phyloP scores from a whole-genome alignment of 1,284 basidiomycete species.

The Marasmius oreades region DNA sequence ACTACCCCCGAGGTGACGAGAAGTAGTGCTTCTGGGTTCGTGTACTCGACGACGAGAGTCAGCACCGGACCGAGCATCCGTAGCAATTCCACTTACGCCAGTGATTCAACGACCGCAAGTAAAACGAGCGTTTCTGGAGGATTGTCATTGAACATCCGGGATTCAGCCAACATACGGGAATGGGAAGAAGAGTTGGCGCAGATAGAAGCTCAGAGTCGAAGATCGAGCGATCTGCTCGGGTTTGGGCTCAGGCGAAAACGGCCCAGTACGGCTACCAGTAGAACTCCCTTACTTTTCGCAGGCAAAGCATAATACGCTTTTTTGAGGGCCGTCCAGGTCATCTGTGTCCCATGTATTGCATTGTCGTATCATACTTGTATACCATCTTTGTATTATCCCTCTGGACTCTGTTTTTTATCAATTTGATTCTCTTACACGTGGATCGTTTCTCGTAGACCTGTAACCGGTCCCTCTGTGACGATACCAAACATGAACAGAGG shows the following conservation, averaged over 20 bases:
- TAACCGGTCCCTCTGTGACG: no score
- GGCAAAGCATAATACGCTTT: not conserved
- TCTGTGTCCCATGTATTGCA: no score
- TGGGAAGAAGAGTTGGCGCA: conserved; percentile 76
- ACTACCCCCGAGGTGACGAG: conserved; percentile 7
- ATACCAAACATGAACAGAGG: no score
- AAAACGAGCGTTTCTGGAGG: conserved; percentile 25
- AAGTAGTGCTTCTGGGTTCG: conserved; percentile 9
- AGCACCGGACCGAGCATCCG: not conserved
- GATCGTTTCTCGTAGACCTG: no score
- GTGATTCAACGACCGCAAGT: conserved; percentile 3
- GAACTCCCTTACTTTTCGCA: conserved; percentile 1
- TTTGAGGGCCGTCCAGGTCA: not conserved
- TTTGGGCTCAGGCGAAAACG: conserved; percentile 47
- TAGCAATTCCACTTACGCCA: not conserved
- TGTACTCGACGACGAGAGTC: conserved; percentile 9
- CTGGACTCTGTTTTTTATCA: no score
- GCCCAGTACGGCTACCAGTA: conserved; percentile 9
- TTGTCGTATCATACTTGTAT: not conserved
- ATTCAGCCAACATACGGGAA: conserved; percentile 45
- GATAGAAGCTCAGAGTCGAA: conserved; percentile 62
- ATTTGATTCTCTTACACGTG: no score
- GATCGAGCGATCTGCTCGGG: conserved; percentile 60
- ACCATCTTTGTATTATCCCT: not conserved
- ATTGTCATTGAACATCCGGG: conserved; percentile 24